These are phyloP conservation scores for Botryotinia calthae DNA, from an alignment of 2,329 filamentous ascomycete species.

Conservation along the genomic window DNA sequence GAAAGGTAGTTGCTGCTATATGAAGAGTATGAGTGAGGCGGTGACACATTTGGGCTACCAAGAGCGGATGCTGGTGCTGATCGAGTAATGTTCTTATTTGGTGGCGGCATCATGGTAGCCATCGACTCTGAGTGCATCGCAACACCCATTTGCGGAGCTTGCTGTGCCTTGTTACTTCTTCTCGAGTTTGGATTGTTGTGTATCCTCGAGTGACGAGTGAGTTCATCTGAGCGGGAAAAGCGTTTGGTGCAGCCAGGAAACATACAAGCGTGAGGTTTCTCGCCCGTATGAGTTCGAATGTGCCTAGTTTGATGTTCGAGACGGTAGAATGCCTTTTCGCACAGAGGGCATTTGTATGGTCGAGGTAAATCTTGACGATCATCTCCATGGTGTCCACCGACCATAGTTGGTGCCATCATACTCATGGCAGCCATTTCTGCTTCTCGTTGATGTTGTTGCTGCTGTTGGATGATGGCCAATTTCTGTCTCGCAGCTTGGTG, in stretches of 20 bases:
- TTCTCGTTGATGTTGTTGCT: conserved; percentile 36
- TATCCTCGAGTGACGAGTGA: conserved; percentile 95
- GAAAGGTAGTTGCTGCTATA: conserved; percentile 56
- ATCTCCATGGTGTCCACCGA: conserved; percentile 38
- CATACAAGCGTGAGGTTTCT: conserved; percentile 96
- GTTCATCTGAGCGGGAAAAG: conserved; percentile 93
- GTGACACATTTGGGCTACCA: conserved; percentile 92
- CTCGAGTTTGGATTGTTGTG: conserved; percentile 98
- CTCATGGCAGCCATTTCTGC: conserved; percentile 53
- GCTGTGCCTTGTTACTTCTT: conserved; percentile 77
- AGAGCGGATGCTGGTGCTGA: conserved; percentile 85
- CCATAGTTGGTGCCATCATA: conserved; percentile 36
- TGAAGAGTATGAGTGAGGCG: conserved; percentile 82
- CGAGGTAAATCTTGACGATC: conserved; percentile 72
- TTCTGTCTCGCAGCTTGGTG: conserved; percentile 36
- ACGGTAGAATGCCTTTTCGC: conserved; percentile 97
- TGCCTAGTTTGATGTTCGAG: conserved; percentile 89
- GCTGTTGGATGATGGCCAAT: conserved; percentile 37
- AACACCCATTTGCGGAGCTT: conserved; percentile 47
- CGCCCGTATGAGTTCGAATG: conserved; percentile 94
- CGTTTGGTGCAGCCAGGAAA: conserved; percentile 96
- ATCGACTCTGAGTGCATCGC: conserved; percentile 51
- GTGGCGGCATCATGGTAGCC: conserved; percentile 73
- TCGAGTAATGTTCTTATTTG: conserved; percentile 76
- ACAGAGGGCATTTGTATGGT: conserved; percentile 97